Evolutionary conservation across 306 rosid genomes (phyloP), one percentile per base, ranked within the genome.

Genomic region (Dalbergia cultrata): DNA sequence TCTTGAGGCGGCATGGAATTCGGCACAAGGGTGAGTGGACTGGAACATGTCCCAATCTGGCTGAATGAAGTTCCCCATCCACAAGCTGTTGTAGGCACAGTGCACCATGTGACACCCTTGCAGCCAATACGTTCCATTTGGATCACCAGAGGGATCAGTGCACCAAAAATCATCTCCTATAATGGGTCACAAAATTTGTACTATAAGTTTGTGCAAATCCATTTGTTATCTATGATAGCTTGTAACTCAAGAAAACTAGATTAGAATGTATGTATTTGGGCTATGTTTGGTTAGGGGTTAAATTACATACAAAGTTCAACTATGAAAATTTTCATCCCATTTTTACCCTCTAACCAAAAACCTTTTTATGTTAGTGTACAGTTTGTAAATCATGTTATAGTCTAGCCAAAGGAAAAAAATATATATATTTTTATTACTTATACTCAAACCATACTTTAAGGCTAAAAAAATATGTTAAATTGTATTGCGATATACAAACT

Each of bases 21-120:
- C 89, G 3, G 97, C 97, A 63, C 97, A 90, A 13, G 92, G 89
- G 34, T 93, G 97, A 35, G 86, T 83, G 0, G 94, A 89, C 13
- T 93, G 94, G 72, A 93, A 93, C 97, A 89, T 93, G 80, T 91
- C 97, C 97, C 97, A 93, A 80, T 93, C 97, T 7, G 93, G 97
- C 0, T 87, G 94, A 56, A 93, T 89, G n/a, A 93, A 86, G 77
- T 89, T 93, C 19, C 97, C 91, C 90, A 91, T 93, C 97, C 97
- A 91, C 59, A 91, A 74, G 72, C 97, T 93, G 26, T 89, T 91
- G 84, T 89, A 91, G 77, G 96, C 91, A 65, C 96, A 93, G 12
- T 93, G 90, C 52, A 91, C 96, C 94, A 88, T 86, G 86, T 93
- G 94, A 88, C 97, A 91, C 9, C 94, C 92, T 84, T 93, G 94